A percentile compares a stretch with the other conserved stretches of the same genome.
These are phyloP conservation scores for Solanum piurae DNA, from an alignment of 257 asterid genomes.

Conservation along the genomic window DNA sequence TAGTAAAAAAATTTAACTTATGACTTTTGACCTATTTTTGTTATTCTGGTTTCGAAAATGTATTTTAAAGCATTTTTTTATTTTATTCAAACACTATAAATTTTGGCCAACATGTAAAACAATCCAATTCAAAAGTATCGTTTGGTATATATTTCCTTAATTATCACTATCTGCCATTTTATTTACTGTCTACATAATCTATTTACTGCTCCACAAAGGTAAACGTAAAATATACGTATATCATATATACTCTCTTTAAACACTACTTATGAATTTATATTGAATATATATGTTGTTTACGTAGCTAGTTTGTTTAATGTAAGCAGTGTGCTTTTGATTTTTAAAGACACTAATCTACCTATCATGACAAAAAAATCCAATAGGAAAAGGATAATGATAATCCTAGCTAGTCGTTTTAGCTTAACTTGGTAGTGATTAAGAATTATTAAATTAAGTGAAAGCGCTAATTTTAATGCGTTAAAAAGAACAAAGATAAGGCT, in stretches of 20 bases:
- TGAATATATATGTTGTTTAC: no score
- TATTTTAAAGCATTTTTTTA: no score
- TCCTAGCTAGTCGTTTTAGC: background rate
- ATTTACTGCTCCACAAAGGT: fast-evolving
- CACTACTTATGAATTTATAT: no score
- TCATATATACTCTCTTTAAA: no score
- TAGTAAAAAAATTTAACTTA: no score
- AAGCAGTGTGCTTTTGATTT: background rate
- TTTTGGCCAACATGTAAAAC: background rate
- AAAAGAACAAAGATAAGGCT: background rate
- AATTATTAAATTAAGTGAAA: background rate
- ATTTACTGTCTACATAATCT: background rate
- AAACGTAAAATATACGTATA: background rate
- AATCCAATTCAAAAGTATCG: background rate
- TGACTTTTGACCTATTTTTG: no score
- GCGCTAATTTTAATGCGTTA: background rate
- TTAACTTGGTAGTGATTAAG: background rate
- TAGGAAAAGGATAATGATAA: no score
- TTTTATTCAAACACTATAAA: no score
- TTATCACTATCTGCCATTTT: background rate
- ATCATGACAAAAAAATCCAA: no score
- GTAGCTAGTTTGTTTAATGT: background rate
- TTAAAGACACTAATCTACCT: background rate
- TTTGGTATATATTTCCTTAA: background rate
- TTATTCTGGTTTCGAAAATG: no score